Conservation (phyloP, 192 early-diverging fungal genomes). For the Mortierella antarctica region DNA sequence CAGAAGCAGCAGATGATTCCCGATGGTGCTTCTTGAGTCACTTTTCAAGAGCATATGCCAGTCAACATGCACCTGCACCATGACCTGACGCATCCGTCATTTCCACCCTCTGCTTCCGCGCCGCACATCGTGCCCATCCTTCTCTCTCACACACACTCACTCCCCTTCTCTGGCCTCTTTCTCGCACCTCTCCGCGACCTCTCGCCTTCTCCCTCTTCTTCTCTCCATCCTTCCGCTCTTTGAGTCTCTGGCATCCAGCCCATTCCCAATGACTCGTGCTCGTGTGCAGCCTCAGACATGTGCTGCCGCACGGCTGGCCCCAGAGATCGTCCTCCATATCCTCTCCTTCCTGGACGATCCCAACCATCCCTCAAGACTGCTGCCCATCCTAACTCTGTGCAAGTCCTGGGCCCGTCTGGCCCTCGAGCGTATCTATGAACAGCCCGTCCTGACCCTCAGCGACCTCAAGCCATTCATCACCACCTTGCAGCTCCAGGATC, state of each 20-base stretch:
- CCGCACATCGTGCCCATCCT: background rate
- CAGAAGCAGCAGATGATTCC: no score
- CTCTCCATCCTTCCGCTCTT: background rate
- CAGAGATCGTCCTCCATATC: constrained; percentile 40
- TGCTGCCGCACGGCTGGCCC: constrained; percentile 13
- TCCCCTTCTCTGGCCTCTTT: background rate
- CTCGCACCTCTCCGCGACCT: background rate
- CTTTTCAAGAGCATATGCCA: no score
- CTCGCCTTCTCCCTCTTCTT: background rate
- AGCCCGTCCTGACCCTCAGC: constrained; percentile 23
- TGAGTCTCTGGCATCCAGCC: background rate
- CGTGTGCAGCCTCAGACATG: background rate
- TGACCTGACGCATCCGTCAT: background rate
- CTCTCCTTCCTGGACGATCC: constrained; percentile 26
- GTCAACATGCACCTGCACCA: no score
- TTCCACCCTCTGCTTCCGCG: background rate
- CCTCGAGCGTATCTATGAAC: constrained; percentile 24
- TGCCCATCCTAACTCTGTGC: constrained; percentile 39
- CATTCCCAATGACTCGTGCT: background rate
- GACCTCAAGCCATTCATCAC: constrained; percentile 1
- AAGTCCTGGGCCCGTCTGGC: constrained; percentile 43
- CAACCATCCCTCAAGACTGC: constrained; percentile 8
- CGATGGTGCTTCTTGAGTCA: no score
- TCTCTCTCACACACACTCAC: background rate
- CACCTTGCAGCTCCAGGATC: constrained; percentile 31